These are phyloP conservation scores for Umbellularia californica DNA, from an alignment of 164 flowering plant genomes.

Conservation along the genomic window DNA sequence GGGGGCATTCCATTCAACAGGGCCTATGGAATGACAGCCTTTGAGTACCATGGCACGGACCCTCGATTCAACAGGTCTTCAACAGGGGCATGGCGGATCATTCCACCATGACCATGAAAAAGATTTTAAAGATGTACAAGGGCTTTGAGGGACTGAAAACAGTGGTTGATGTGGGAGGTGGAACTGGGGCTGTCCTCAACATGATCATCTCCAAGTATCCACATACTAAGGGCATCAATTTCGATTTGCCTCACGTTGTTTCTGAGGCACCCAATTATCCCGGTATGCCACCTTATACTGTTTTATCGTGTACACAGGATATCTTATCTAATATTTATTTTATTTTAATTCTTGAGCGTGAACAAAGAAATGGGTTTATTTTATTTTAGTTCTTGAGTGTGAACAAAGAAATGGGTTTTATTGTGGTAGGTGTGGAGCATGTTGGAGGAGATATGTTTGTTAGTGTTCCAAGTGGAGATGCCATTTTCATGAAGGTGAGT, in stretches of 20 bases:
- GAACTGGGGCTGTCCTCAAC: slow-evolving; percentile 22
- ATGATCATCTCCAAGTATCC: slow-evolving; percentile 34
- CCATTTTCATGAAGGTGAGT: slow-evolving; percentile 36
- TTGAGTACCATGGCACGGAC: slow-evolving; percentile 19
- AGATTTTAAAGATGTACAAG: slow-evolving; percentile 22
- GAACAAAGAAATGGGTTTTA: not conserved
- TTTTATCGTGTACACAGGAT: no score
- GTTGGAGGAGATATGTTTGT: slow-evolving; percentile 35
- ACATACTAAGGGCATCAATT: slow-evolving; percentile 29
- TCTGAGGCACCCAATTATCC: slow-evolving; percentile 18
- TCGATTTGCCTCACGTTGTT: slow-evolving; percentile 25
- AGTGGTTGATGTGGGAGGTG: slow-evolving; percentile 40
- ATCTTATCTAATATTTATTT: not conserved
- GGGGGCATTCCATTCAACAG: slow-evolving; percentile 37
- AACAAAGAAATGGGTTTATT: not conserved
- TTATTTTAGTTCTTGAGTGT: not conserved
- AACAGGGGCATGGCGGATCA: slow-evolving; percentile 11
- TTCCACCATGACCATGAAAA: slow-evolving; percentile 16
- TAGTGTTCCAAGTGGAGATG: slow-evolving; percentile 31
- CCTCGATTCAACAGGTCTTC: slow-evolving; percentile 18
- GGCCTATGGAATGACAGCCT: slow-evolving; percentile 27
- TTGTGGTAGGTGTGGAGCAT: slow-evolving; percentile 20
- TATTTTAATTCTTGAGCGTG: not conserved
- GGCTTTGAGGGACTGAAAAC: slow-evolving; percentile 27
- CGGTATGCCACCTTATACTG: slow-evolving; percentile 6